Evolutionary conservation across 371 early-diverging fungal genomes (phyloP).

Genomic region (Mortierella sp.): DNA sequence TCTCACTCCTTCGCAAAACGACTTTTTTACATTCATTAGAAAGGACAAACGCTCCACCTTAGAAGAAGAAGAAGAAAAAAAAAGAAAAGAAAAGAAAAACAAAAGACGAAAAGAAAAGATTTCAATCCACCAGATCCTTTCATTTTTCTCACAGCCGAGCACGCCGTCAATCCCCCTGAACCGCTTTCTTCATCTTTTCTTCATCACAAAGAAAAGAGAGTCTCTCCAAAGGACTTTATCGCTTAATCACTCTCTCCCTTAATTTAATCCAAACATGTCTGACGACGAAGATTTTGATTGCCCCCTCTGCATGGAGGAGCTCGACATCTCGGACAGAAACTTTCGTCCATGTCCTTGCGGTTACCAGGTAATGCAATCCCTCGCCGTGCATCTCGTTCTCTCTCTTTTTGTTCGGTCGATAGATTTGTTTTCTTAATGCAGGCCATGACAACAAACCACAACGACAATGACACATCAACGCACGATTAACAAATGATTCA

Average conservation of each 20-base stretch:
- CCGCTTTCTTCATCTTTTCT: neutral
- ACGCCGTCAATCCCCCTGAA: neutral
- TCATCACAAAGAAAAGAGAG: neutral
- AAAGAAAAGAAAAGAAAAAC: neutral
- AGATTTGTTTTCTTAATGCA: neutral
- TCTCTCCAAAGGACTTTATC: neutral
- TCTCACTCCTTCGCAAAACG: no score
- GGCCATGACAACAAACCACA: neutral
- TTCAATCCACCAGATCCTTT: no score
- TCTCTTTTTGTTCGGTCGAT: neutral
- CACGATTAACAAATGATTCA: neutral
- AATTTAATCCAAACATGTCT: slow-evolving; percentile 53
- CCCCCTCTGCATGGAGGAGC: slow-evolving; percentile 98
- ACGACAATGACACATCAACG: neutral
- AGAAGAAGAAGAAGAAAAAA: no score
- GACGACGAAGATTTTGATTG: slow-evolving; percentile 93
- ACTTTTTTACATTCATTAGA: no score
- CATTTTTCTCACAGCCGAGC: neutral
- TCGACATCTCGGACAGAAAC: slow-evolving; percentile 93
- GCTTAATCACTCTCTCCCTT: neutral
- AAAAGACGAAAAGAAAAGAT: neutral
- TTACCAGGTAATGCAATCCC: slow-evolving; percentile 83
- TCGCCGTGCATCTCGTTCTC: no score
- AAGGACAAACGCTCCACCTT: no score
- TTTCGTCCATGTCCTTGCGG: slow-evolving; percentile 98